phyloP scores from a whole-genome alignment of 306 rosid genomes.

The Dalbergia cochinchinensis region DNA sequence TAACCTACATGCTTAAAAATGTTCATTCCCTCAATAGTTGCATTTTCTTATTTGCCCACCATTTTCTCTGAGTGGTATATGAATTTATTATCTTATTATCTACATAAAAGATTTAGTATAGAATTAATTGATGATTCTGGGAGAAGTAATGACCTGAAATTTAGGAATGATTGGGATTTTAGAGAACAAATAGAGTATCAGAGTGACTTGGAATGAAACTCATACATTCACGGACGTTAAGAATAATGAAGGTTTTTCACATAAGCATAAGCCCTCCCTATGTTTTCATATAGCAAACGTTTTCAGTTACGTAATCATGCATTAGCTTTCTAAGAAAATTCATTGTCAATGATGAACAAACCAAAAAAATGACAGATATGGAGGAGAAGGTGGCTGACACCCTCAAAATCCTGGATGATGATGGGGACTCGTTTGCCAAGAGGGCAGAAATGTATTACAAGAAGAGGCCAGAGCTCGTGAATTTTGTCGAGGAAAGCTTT shows the following conservation, averaged over 20 bases:
- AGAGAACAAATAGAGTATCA: neutral
- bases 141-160: neutral
- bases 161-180: neutral
- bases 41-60: neutral
- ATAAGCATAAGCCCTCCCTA: neutral
- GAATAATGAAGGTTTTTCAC: neutral
- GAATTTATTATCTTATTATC: neutral
- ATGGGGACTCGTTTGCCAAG: constrained; percentile 88
- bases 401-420: constrained; percentile 71
- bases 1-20: constrained; percentile 22
- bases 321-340: neutral
- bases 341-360: neutral
- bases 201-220: neutral
- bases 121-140: neutral
- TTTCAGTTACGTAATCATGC: neutral
- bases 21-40: neutral
- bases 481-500: constrained; percentile 74
- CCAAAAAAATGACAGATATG: constrained; percentile 66
- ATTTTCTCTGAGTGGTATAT: neutral
- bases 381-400: constrained; percentile 79
- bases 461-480: constrained; percentile 83
- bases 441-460: constrained; percentile 95
- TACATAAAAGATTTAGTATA: neutral
- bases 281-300: constrained; percentile 18
- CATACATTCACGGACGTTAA: constrained; percentile 10